Evolutionary conservation across 257 asterid genomes (phyloP), one percentile per base, ranked within the genome.

Genomic region (Solanum ossicruentum): DNA sequence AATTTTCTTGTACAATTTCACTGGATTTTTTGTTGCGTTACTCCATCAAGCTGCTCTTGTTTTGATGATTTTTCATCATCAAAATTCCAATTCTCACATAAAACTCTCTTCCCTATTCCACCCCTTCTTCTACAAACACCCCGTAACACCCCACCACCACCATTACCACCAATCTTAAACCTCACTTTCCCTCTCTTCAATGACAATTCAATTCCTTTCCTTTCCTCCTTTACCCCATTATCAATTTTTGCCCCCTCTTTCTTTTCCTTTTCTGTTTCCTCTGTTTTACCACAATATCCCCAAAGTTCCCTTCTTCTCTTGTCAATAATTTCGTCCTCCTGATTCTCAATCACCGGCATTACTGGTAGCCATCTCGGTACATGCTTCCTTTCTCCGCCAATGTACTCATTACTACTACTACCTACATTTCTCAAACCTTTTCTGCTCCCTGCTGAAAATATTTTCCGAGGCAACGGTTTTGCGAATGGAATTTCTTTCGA

Each of bases 291-390:
- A 28, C 88, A 63, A 81, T 83, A 83, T 61, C 88, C 89, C 89
- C 85, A 84, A 47, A 20, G 81, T 54, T 61, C 85, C 82, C 58
- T 17, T 60, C 21, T 67, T 79, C 85, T 20, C 26, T 45, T 87
- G 67, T 58, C 66, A n/a, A 58, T 89, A 56, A 0, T 21, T 18
- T 32, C 85, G 17, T 12, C 87, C 26, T 52, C 84, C 21, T 58
- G 28, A 58, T 61, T 80, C 87, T 11, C 87, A 72, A 67, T 84
- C 70, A 28, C 85, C 51, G 93, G 88, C 89, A 84, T 80, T n/a
- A 49, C 51, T 10, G 95, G 94, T 23, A 93, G 80, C 93, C 97
- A 93, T 80, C 86, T 80, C 11, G 95, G 94, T 16, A 92, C 90
- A 7, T 92, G 95, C 85, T 72, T 85, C 84, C 71, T 67, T 16